Percentiles rank a stretch among this genome's conserved stretches.
Conservation (phyloP, 169 alveolate species). For the Sarcocystis neurona region DNA sequence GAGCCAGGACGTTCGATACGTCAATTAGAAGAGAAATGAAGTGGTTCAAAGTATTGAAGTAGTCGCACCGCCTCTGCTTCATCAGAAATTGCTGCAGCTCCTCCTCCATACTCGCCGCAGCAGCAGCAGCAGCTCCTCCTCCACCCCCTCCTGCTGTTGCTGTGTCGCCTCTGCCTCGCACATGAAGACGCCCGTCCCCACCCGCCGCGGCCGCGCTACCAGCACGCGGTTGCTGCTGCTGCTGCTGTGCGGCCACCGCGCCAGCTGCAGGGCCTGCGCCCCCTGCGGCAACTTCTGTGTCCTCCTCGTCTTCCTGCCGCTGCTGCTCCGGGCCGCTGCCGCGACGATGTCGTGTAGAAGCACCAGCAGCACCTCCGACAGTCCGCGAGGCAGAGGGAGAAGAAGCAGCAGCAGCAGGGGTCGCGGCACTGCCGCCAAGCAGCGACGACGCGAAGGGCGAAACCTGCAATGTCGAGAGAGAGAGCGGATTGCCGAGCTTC, state of each 20-base stretch:
- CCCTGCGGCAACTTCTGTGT: too few relatives aligned
- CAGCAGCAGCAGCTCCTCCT: not conserved
- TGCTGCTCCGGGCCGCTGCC: not conserved
- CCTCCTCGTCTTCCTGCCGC: not conserved
- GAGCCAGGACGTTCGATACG: slow-evolving; percentile 43
- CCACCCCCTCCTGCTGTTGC: not conserved
- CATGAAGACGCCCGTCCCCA: not conserved
- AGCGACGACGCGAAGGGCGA: slow-evolving; percentile 66
- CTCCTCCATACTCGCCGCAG: slow-evolving; percentile 67
- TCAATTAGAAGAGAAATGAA: slow-evolving; percentile 69
- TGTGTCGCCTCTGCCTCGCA: not conserved
- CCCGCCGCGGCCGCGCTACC: not conserved
- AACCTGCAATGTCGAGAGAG: slow-evolving; percentile 72
- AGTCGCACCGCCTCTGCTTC: slow-evolving; percentile 87
- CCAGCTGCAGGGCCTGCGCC: too few relatives aligned
- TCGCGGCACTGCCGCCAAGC: not conserved
- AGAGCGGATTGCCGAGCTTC: slow-evolving; percentile 79
- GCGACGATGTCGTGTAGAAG: not conserved
- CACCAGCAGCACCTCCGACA: slow-evolving; percentile 13
- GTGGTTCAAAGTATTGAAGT: slow-evolving; percentile 82
- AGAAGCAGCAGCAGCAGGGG: too few relatives aligned
- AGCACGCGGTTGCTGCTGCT: not conserved
- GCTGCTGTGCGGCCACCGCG: not conserved
- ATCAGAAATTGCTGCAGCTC: slow-evolving; percentile 82
- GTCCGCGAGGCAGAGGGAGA: too few relatives aligned